Percentiles rank a stretch among this genome's conserved stretches.
These are phyloP conservation scores for Boletellus deceptivus DNA, from an alignment of 1,284 basidiomycete species.

Conservation along the genomic window DNA sequence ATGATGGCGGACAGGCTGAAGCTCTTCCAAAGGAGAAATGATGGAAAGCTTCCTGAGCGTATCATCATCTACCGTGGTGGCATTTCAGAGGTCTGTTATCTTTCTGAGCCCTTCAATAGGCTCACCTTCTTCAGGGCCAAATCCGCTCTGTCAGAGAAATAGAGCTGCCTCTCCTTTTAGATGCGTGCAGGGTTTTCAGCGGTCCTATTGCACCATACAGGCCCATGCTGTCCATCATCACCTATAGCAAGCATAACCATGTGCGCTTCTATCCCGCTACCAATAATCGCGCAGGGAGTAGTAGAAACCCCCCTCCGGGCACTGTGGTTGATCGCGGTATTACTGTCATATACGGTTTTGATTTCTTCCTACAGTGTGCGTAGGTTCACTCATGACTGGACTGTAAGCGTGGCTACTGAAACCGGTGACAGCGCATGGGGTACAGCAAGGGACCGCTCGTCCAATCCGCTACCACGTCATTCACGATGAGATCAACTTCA, in stretches of 20 bases:
- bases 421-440: slow-evolving; percentile 52
- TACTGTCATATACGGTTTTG: slow-evolving; percentile 73
- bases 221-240: slow-evolving; percentile 72
- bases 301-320: slow-evolving; percentile 71
- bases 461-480: slow-evolving; percentile 80
- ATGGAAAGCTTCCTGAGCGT: slow-evolving; percentile 50
- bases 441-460: slow-evolving; percentile 62
- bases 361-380: slow-evolving; percentile 71
- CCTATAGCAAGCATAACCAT: slow-evolving; percentile 82
- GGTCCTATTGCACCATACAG: slow-evolving; percentile 44
- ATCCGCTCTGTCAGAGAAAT: slow-evolving; percentile 62
- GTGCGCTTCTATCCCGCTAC: slow-evolving; percentile 80
- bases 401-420: not conserved
- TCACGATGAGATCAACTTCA: slow-evolving; percentile 69
- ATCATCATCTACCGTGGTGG: slow-evolving; percentile 79
- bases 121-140: slow-evolving; percentile 53
- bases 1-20: slow-evolving; percentile 70
- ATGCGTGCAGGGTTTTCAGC: slow-evolving; percentile 53
- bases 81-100: slow-evolving; percentile 59
- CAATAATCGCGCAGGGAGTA: slow-evolving; percentile 47
- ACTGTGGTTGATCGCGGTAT: slow-evolving; percentile 75
- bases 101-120: not conserved
- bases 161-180: slow-evolving; percentile 63
- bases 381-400: not conserved
- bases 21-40: slow-evolving; percentile 48